Evolutionary conservation across 495 filamentous ascomycete species (phyloP), one percentile per base, ranked within the genome.

Genomic region (Aspergillus funiculosus): DNA sequence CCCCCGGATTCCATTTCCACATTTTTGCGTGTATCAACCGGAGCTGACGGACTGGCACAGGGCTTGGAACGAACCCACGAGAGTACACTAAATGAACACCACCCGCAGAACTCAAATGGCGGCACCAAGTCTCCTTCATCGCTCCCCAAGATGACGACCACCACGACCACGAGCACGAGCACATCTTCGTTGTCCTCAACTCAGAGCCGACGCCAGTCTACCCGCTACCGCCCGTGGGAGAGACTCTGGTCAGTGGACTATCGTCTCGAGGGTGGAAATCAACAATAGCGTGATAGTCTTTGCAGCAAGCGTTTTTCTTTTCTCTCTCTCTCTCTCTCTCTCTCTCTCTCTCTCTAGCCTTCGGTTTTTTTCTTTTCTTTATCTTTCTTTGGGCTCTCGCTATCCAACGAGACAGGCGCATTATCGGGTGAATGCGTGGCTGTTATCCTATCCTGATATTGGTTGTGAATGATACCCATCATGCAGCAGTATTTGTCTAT

Each of bases 241-340:
- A 71, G 70, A 39, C 47, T 77, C 4, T 73, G 70, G 72, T 71
- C 70, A 17, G 55, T 76, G 20, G 74, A 78, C 40, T 69, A 75
- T 56, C 67, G 68, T 10, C 42, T 71, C 6, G 75, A 77, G 47
- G 51, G 57, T 37, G 56, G 58, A 3, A 38, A 48, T 41, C 30
- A 38, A 48, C 62, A 49, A 38, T 31, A 19, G 41, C 29, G 14
- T 28, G 41, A 31, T 9, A n/a, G 28, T 31, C 15, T 31, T 36
- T 27, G 9, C 10, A 15, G 6, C 37, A 13, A 15, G 13, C 14
- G 21, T 17, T 26, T 39, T 17, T 27, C 2, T 21, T 39, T 15
- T 7, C 5, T 37, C 22, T 19, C 28, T 4, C 19, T 15, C 11
- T 20, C 4, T 14, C 11, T 19, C 19, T 14, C 34, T 20, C 2